phyloP scores from a whole-genome alignment of 1,284 basidiomycete species.

The Malassezia obtusa region DNA sequence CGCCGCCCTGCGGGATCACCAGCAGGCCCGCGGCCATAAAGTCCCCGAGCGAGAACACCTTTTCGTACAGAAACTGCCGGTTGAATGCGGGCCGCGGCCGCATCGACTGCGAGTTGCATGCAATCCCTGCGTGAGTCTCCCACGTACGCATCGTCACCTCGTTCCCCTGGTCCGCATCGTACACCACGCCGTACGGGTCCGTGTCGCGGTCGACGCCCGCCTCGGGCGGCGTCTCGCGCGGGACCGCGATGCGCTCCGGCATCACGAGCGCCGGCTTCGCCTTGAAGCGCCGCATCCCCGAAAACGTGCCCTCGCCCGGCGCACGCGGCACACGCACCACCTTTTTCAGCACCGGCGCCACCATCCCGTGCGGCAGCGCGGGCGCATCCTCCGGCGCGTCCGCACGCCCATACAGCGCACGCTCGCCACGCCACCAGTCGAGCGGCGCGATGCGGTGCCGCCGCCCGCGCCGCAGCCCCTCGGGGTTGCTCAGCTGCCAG shows the following conservation, averaged over 20 bases:
- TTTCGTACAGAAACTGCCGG: constrained; percentile 73
- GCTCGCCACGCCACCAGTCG: constrained; percentile 87
- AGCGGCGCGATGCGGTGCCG: constrained; percentile 68
- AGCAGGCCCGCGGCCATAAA: constrained; percentile 84
- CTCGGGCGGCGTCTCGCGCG: constrained; percentile 49
- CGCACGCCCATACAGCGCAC: constrained; percentile 60
- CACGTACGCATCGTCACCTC: constrained; percentile 61
- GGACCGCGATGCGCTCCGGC: constrained; percentile 30
- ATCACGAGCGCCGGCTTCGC: constrained; percentile 48
- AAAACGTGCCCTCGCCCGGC: constrained; percentile 49
- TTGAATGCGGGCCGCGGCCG: constrained; percentile 54
- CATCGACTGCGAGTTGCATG: constrained; percentile 62
- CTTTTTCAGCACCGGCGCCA: constrained; percentile 61
- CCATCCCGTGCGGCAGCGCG: constrained; percentile 41
- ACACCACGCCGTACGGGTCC: constrained; percentile 58
- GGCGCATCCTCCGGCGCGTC: constrained; percentile 28
- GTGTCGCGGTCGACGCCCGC: constrained; percentile 77
- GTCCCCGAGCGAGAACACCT: constrained; percentile 84
- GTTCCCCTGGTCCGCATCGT: constrained; percentile 59
- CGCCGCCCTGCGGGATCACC: constrained; percentile 63
- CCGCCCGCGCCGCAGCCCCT: constrained; percentile 64
- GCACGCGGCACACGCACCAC: constrained; percentile 70
- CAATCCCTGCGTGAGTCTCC: constrained; percentile 58
- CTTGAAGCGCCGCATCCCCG: constrained; percentile 24
- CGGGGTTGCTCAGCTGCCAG: constrained; percentile 27